Percentiles rank a stretch among this genome's conserved stretches.
These are phyloP conservation scores for Stropharia rugosoannulata DNA, from an alignment of 768 basidiomycete genomes.

Conservation along the genomic window DNA sequence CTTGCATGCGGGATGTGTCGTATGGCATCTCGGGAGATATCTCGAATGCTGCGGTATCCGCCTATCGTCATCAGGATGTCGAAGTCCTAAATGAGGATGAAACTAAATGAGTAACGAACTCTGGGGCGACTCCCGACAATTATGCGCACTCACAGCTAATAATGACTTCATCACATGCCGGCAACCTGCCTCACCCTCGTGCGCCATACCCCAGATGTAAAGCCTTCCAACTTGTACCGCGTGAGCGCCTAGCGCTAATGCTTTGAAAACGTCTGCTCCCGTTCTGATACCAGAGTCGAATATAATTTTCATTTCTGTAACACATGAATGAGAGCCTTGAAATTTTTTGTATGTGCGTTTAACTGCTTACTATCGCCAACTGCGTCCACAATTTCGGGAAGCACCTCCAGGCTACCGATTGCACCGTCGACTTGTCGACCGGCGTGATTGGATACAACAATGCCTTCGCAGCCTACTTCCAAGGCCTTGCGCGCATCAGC, in stretches of 20 bases:
- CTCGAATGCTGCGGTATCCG: constrained; percentile 4
- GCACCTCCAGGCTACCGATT: constrained; percentile 46
- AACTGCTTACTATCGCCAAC: constrained; percentile 43
- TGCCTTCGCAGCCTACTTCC: constrained; percentile 48
- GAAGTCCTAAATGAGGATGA: constrained; percentile 2
- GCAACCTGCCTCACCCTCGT: constrained; percentile 51
- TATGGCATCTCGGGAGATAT: constrained; percentile 4
- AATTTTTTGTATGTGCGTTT: not conserved
- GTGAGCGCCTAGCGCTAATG: constrained; percentile 54
- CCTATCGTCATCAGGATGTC: constrained; percentile 10
- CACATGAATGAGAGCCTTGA: not conserved
- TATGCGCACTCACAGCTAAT: constrained; percentile 33
- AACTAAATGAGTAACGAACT: not conserved
- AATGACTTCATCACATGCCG: constrained; percentile 53
- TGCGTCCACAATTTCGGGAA: constrained; percentile 50
- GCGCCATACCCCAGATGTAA: constrained; percentile 51
- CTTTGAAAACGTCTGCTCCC: constrained; percentile 55
- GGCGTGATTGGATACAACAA: constrained; percentile 58
- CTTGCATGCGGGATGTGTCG: constrained; percentile 1
- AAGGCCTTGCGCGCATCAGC: constrained; percentile 47
- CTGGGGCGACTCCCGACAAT: not conserved
- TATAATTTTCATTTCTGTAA: constrained; percentile 44
- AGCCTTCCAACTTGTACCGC: constrained; percentile 49
- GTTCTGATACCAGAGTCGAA: constrained; percentile 56
- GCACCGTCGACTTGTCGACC: constrained; percentile 59